phyloP scores from a whole-genome alignment of 305 asterid species.

The Fraxinus sp. region DNA sequence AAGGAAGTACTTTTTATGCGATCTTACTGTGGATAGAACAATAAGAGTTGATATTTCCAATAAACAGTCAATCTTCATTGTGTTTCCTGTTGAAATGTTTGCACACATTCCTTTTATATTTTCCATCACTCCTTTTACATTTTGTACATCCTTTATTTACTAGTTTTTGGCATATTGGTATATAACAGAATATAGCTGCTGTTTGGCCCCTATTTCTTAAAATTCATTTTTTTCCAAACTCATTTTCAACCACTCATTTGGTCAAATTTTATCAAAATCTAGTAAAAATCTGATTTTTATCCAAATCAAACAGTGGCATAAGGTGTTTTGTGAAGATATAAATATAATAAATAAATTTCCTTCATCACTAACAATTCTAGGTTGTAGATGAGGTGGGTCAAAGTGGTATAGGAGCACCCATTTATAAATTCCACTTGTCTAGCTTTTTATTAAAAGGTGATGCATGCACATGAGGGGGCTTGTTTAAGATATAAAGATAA shows the following conservation, averaged over 20 bases:
- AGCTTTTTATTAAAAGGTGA: neutral
- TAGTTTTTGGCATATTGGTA: neutral
- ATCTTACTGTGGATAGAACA: neutral
- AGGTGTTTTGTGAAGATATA: neutral
- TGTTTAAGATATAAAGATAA: neutral
- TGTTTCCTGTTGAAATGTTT: slow-evolving; percentile 13
- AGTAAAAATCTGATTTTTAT: neutral
- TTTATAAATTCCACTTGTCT: neutral
- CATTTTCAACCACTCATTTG: neutral
- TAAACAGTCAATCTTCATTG: neutral
- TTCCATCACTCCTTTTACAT: slow-evolving; percentile 15
- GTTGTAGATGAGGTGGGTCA: neutral
- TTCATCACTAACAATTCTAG: neutral
- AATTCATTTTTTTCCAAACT: too few species aligned
- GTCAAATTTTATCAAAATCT: too few species aligned
- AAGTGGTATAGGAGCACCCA: neutral
- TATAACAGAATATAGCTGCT: neutral
- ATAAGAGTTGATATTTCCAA: neutral
- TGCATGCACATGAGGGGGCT: neutral
- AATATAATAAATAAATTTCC: neutral
- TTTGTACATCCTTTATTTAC: neutral
- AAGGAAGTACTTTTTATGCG: neutral
- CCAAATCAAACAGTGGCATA: neutral
- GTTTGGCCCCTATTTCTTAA: neutral
- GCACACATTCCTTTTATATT: neutral